Evolutionary conservation across 2,329 filamentous ascomycete species (phyloP), one percentile per base, ranked within the genome.

Genomic region (Colletotrichum sp.): DNA sequence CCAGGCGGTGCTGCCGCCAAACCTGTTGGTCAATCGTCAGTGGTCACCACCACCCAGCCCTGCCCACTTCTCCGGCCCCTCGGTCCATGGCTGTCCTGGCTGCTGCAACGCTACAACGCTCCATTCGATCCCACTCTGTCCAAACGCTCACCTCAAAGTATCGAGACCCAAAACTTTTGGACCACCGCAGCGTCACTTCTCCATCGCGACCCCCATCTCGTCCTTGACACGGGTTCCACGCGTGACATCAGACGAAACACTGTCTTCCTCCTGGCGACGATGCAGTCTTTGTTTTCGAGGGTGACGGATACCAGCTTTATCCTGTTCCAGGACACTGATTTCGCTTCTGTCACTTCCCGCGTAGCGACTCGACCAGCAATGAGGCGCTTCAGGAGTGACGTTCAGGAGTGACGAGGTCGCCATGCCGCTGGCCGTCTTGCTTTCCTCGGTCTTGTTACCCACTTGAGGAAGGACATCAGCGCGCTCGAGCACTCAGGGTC

Each of bases 211-310:
- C 59, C 24, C 65, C 71, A 57, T 74, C 44, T 64, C 55, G 44
- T 59, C 52, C 67, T 71, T 44, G 59, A 60, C 26, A 63, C 36
- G 39, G 44, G 24, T 24, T 66, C 55, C 72, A 72, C 63, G 63
- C 28, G 63, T 75, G 63, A 75, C 72, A 75, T 75, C 69, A 75
- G 69, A 75, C 69, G 52, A 75, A 68, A 72, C 72, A 32, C 18
- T 24, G n/a, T 60, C 62, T 75, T 28, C 30, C 69, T 52, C 55
- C 64, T 69, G 34, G 49, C 36, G 69, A 60, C 62, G 52, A 67
- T 39, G 39, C 68, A n/a, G 21, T 65, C 13, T 12, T 30, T 44
- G 66, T 59, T 44, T 26, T 55, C 26, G 44, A 74, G 26, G 57
- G 52, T 34, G 10, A 57, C 24, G 12, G 21, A 26, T 65, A 30